Evolutionary conservation across 1,284 basidiomycete genomes (phyloP), one percentile per base, ranked within the genome.

Genomic region (Ustilago nuda): DNA sequence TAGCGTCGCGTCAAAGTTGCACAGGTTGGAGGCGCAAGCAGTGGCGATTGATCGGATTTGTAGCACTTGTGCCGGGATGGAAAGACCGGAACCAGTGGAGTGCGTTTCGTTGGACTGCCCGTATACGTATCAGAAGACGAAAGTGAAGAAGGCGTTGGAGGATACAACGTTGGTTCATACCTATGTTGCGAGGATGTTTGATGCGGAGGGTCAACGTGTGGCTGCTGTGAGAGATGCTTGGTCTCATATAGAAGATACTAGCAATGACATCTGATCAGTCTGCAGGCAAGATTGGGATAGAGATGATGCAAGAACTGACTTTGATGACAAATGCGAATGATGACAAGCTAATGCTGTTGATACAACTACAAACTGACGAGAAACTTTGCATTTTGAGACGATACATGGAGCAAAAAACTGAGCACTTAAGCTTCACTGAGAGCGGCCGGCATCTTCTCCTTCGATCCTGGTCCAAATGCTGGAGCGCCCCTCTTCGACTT

Each of bases 91-190:
- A 2, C 15, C 59, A 8, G 66, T 73, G 8, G 78, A 81, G 0
- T 85, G 84, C 61, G 58, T 82, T 17, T 78, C 77, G 13, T 32
- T 81, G 8, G 82, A 85, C 50, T 85, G 84, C 53, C 76, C 82
- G 8, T 63, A 83, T 17, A 66, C 80, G 7, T 85, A 79, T 56
- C 64, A 78, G 19, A 82, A 79, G 52, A 35, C 60, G 3, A 75
- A 70, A 36, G 52, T 66, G 30, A 43, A 69, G 35, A 66, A 63
- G 30, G 32, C 56, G 19, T 48, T 67, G 23, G 27, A 71, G 30
- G 67, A 78, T 46, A 51, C 67, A 2, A 23, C 43, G 0, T 51
- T 70, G 35, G 53, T 64, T 11, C 53, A 67, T 12, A 39, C 61
- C 8, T 71, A 68, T 51, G 9, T 65, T 2, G 46, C 61, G 13